These are phyloP conservation scores for Fraxinus dipetala DNA, from an alignment of 305 asterid species.

Conservation along the genomic window DNA sequence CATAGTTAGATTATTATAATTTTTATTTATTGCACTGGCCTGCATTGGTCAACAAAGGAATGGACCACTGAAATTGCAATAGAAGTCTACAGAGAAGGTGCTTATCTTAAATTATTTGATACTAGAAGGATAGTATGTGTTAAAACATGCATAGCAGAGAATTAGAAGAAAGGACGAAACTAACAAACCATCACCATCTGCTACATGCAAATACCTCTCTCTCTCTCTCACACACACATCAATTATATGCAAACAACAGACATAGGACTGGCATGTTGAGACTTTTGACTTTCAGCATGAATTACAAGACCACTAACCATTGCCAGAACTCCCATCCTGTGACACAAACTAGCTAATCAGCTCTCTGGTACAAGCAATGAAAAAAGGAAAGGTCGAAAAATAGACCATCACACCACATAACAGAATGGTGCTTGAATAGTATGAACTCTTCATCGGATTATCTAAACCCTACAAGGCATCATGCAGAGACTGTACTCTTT, in stretches of 20 bases:
- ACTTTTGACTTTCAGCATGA: background rate
- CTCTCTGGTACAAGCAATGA: background rate
- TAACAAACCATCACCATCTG: background rate
- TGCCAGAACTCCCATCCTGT: background rate
- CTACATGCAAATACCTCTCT: background rate
- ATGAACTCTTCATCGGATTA: background rate
- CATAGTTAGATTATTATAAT: background rate
- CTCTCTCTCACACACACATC: background rate
- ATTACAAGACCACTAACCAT: background rate
- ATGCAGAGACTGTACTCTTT: background rate
- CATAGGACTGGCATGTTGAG: background rate
- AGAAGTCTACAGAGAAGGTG: background rate
- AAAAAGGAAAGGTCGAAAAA: background rate
- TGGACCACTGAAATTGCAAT: constrained; percentile 7
- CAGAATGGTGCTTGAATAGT: background rate
- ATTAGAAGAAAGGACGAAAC: background rate
- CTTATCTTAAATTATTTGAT: background rate
- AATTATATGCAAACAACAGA: background rate
- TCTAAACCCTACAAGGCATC: background rate
- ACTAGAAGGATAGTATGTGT: background rate
- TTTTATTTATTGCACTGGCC: background rate
- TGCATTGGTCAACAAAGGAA: constrained; percentile 19
- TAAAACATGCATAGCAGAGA: background rate
- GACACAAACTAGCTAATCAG: background rate
- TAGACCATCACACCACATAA: background rate